phyloP scores from a whole-genome alignment of 805 yeast species.

The Metschnikowia vanudenii region DNA sequence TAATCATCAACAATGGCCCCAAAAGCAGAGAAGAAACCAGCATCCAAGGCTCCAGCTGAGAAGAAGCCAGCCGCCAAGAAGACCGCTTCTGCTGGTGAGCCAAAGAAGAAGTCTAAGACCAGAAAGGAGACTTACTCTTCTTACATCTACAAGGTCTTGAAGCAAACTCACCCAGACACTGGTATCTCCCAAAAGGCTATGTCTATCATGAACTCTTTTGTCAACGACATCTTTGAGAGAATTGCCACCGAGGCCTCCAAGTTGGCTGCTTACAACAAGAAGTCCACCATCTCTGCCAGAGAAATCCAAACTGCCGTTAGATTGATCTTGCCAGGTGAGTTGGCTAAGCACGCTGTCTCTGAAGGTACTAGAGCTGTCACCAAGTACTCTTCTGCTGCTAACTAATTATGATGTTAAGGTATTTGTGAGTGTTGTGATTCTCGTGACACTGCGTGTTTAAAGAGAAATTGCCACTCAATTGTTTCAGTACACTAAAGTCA shows the following conservation, averaged over 20 bases:
- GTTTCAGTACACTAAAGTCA: conserved; percentile 20
- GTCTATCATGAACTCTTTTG: conserved; percentile 41
- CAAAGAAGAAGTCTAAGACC: conserved; percentile 38
- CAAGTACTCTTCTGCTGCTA: conserved; percentile 39
- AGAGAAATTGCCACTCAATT: conserved; percentile 13
- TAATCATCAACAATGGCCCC: conserved; percentile 31
- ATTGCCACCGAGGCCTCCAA: conserved; percentile 38
- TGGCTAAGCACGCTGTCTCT: conserved; percentile 41
- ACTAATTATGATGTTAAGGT: conserved; percentile 23
- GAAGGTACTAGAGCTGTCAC: conserved; percentile 42
- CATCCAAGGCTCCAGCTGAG: conserved; percentile 41
- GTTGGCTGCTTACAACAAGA: conserved; percentile 41
- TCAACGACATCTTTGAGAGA: conserved; percentile 39
- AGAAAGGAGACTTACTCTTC: conserved; percentile 41
- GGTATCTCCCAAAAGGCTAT: conserved; percentile 41
- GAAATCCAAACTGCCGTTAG: conserved; percentile 40
- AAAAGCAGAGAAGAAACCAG: conserved; percentile 41
- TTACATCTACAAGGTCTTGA: conserved; percentile 39
- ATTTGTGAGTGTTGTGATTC: conserved; percentile 13
- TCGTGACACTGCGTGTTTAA: conserved; percentile 20
- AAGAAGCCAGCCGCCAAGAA: conserved; percentile 41
- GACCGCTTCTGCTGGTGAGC: conserved; percentile 30
- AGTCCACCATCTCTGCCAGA: conserved; percentile 40
- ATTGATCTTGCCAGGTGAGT: conserved; percentile 41
- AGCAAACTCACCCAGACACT: conserved; percentile 41